phyloP scores from a whole-genome alignment of 306 rosid species.

The Malus orientalis region DNA sequence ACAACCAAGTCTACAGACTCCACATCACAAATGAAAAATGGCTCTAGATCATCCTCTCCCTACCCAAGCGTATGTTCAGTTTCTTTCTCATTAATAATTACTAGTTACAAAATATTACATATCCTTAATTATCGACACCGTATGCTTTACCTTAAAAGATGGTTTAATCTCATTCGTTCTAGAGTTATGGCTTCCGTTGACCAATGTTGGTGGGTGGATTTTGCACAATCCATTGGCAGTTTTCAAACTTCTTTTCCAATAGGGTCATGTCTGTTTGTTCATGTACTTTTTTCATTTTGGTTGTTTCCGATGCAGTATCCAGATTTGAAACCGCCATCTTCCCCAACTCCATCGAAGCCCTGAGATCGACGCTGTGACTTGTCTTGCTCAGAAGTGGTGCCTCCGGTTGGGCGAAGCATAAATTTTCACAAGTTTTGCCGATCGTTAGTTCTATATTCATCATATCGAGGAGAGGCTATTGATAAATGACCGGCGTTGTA shows the following conservation, averaged over 20 bases:
- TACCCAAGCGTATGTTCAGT: slow-evolving; percentile 54
- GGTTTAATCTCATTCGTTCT: neutral
- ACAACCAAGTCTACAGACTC: slow-evolving; percentile 28
- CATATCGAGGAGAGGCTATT: neutral
- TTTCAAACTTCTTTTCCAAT: neutral
- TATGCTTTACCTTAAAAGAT: neutral
- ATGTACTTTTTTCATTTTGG: neutral
- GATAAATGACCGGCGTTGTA: neutral
- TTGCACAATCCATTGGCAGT: neutral
- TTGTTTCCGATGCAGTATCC: slow-evolving; percentile 44
- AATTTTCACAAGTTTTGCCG: slow-evolving; percentile 5
- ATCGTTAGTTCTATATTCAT: neutral
- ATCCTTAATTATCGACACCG: neutral
- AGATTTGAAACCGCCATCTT: slow-evolving; percentile 76
- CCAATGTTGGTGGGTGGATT: neutral
- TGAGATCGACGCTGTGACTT: slow-evolving; percentile 13
- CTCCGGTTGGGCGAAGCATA: neutral
- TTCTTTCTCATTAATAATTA: neutral
- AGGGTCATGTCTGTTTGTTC: neutral
- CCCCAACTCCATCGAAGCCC: slow-evolving; percentile 72
- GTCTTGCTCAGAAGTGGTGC: slow-evolving; percentile 7
- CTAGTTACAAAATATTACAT: neutral
- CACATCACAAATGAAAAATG: slow-evolving; percentile 24
- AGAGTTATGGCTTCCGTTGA: neutral
- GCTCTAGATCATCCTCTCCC: slow-evolving; percentile 44